Evolutionary conservation across 345 rosid species (phyloP).

Genomic region (Isatis tinctoria): DNA sequence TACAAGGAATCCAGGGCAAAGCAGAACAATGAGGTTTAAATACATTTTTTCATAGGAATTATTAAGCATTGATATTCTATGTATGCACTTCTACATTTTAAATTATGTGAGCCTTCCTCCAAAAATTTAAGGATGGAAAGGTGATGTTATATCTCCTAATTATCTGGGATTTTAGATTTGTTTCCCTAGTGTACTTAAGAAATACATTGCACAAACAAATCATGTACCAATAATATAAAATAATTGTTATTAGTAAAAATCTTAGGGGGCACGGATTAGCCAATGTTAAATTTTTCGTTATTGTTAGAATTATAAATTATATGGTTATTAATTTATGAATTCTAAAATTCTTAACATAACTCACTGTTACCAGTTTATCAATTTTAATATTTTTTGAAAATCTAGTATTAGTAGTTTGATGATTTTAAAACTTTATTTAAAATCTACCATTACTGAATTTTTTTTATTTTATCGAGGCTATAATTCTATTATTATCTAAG

Average conservation of each 20-base stretch:
- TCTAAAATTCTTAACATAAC: too few species aligned
- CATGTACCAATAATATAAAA: not conserved
- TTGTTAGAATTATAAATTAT: too few species aligned
- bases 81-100: not conserved
- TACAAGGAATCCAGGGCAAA: slow-evolving; percentile 25
- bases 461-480: too few species aligned
- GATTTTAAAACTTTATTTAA: too few species aligned
- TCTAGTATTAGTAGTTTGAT: too few species aligned
- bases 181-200: not conserved
- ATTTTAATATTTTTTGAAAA: too few species aligned
- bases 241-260: not conserved
- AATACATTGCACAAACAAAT: not conserved
- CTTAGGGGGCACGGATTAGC: too few species aligned
- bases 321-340: too few species aligned
- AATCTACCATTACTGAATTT: too few species aligned
- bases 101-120: not conserved
- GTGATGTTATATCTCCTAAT: not conserved
- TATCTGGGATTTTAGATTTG: not conserved
- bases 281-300: too few species aligned
- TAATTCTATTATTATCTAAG: too few species aligned
- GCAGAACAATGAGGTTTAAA: slow-evolving; percentile 6
- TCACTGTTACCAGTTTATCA: too few species aligned
- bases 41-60: not conserved
- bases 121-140: not conserved
- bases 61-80: not conserved